Base-by-base conservation (phyloP, 1,284 basidiomycete genomes). In the Violaceomyces palustris region DNA sequence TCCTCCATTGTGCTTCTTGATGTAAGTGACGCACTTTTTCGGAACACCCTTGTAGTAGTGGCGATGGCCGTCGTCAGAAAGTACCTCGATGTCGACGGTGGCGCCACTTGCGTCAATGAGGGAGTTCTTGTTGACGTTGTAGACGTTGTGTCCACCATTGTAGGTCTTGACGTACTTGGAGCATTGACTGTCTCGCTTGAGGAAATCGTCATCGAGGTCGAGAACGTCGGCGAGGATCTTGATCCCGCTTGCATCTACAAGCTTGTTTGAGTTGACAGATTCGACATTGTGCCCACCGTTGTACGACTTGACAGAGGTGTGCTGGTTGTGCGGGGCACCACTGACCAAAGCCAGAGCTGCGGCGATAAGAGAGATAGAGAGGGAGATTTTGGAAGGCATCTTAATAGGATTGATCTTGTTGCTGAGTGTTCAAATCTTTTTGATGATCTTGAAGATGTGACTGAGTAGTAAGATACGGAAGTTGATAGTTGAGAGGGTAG, bases 321-420 rank as follows among this genome's bases (percentile, higher is more conserved):
- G 14, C 7, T 15, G 29, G 42, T 25, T 38, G 47, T 59, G 56
- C 32, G 56, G 56, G 10, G 42, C 50, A 31, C 50, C 56, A 30
- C 39, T 44, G 45, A 59, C 56, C 50, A 50, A 45, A 46, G 47
- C 47, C 30, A 59, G 27, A 17, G 56, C 56, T 38, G 50, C 44
- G 35, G 47, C 37, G 46, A 59, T 29, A 17, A 50, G 35, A 25
- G 34, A 22, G 45, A 59, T 42, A 37, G 50, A 53, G 25, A 59
- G 56, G 11, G 50, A 47, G 29, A 59, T 54, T 48, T 59, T 53
- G 42, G 56, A 54, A 39, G 47, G 43, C 56, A 54, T 59, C 44
- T 44, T 50, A 21, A 24, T 22, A 34, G 23, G 29, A 40, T 36
- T 6, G 26, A 17, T 35, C 31, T 15, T 21, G 35, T 26, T 38